phyloP scores from a whole-genome alignment of 106 monocot genomes.

The Dendrobium chrysotoxum region DNA sequence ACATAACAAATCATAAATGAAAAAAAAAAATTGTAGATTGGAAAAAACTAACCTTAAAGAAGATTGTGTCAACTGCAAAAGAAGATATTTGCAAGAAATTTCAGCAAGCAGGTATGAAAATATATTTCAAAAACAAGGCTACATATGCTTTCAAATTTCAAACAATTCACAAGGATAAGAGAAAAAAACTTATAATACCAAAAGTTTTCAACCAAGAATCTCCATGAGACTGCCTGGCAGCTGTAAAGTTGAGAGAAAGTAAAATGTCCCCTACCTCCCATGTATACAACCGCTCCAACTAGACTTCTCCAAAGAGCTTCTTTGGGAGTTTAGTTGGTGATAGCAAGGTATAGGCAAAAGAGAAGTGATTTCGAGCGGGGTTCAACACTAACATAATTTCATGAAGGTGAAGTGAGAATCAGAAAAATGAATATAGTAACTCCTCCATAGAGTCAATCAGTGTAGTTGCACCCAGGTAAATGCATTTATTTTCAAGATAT shows the following conservation, averaged over 20 bases:
- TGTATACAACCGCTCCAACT: too few relatives aligned
- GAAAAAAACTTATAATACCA: not conserved
- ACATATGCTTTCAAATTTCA: not conserved
- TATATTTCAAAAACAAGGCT: conserved; percentile 7
- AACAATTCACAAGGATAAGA: not conserved
- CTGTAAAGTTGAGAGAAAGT: not conserved
- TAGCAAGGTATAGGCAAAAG: too few relatives aligned
- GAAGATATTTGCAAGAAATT: not conserved
- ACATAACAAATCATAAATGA: not conserved
- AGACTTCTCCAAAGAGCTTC: too few relatives aligned
- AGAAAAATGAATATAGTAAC: too few relatives aligned
- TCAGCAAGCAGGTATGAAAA: not conserved
- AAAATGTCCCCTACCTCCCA: too few relatives aligned
- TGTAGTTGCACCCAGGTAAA: too few relatives aligned
- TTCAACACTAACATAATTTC: too few relatives aligned
- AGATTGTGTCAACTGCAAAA: conserved; percentile 72
- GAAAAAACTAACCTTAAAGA: conserved; percentile 70
- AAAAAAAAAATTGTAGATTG: conserved; percentile 6
- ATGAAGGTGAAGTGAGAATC: too few relatives aligned
- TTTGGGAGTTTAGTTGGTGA: too few relatives aligned
- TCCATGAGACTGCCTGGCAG: not conserved
- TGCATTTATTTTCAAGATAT: too few relatives aligned
- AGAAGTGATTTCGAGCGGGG: too few relatives aligned
- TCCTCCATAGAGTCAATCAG: too few relatives aligned
- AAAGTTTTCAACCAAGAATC: not conserved